A percentile compares a stretch with the other conserved stretches of the same genome.
Conservation (phyloP, 1,139 yeast species). For the Scheffersomyces lignicola region DNA sequence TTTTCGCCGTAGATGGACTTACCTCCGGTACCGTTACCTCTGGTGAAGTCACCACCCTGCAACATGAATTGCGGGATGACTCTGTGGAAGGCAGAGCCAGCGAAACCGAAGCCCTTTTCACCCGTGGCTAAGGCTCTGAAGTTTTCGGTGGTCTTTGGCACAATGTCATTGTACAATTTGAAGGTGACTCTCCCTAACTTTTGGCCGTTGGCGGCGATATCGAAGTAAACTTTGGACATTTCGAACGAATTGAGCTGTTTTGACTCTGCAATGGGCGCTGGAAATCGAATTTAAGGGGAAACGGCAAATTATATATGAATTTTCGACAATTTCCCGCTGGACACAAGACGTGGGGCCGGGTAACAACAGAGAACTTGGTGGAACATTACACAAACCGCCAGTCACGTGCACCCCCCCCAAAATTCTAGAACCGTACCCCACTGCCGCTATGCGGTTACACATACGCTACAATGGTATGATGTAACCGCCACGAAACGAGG, state of each 20-base stretch:
- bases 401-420: too few relatives aligned
- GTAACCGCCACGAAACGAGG: too few relatives aligned
- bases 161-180: constrained; percentile 86
- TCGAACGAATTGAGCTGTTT: constrained; percentile 10
- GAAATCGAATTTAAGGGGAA: not conserved
- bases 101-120: constrained; percentile 96
- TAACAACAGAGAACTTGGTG: not conserved
- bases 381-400: constrained; percentile 1
- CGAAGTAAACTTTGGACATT: constrained; percentile 73
- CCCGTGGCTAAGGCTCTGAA: constrained; percentile 97
- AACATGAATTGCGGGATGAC: constrained; percentile 98
- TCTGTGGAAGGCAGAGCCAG: constrained; percentile 94
- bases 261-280: constrained; percentile 1
- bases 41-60: constrained; percentile 99
- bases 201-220: constrained; percentile 65
- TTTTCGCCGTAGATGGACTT: constrained; percentile 96
- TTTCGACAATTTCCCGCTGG: not conserved
- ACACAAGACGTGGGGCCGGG: too few relatives aligned
- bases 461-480: too few relatives aligned
- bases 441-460: too few relatives aligned
- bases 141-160: constrained; percentile 97
- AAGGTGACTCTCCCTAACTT: constrained; percentile 35
- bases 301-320: not conserved
- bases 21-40: constrained; percentile 96
- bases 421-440: too few relatives aligned